Percentiles rank a stretch among this genome's conserved stretches.
phyloP scores from a whole-genome alignment of 768 basidiomycete species.

The Boletus rex-veris region DNA sequence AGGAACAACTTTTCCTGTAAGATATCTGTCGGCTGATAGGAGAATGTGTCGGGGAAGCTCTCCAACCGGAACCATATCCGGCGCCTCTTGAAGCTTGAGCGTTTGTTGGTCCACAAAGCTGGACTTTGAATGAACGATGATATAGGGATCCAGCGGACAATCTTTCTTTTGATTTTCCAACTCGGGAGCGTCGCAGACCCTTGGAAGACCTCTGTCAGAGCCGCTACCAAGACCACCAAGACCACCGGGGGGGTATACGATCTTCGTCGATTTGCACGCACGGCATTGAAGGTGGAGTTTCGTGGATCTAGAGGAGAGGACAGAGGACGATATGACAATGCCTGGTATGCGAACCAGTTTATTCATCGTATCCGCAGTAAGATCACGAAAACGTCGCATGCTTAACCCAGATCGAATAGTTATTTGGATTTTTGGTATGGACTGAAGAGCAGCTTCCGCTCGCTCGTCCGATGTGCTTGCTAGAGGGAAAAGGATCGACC shows the following conservation, averaged over 20 bases:
- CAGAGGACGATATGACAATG: conserved; percentile 96
- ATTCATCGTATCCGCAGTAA: conserved; percentile 92
- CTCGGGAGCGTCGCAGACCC: conserved; percentile 80
- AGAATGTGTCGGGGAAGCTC: conserved; percentile 95
- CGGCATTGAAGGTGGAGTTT: conserved; percentile 92
- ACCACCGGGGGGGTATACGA: conserved; percentile 71
- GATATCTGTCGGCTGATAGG: conserved; percentile 83
- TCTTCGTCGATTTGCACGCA: conserved; percentile 77
- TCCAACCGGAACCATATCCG: conserved; percentile 99
- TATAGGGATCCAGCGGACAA: conserved; percentile 93
- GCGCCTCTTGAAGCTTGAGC: conserved; percentile 96
- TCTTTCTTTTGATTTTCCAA: conserved; percentile 86
- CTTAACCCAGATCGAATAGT: conserved; percentile 88
- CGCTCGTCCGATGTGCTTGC: conserved; percentile 46
- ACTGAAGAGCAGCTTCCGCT: conserved; percentile 44
- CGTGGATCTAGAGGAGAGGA: conserved; percentile 89
- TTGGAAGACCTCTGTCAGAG: conserved; percentile 78
- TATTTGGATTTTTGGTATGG: conserved; percentile 77
- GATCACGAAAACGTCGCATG: conserved; percentile 89
- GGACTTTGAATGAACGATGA: conserved; percentile 93
- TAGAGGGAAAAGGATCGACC: conserved; percentile 79
- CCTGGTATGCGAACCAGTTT: conserved; percentile 96
- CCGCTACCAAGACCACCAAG: conserved; percentile 87
- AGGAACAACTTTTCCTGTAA: conserved; percentile 91
- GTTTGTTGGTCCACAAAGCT: conserved; percentile 94